phyloP scores from a whole-genome alignment of 371 early-diverging fungal genomes.

The Saksenaea oblongispora region DNA sequence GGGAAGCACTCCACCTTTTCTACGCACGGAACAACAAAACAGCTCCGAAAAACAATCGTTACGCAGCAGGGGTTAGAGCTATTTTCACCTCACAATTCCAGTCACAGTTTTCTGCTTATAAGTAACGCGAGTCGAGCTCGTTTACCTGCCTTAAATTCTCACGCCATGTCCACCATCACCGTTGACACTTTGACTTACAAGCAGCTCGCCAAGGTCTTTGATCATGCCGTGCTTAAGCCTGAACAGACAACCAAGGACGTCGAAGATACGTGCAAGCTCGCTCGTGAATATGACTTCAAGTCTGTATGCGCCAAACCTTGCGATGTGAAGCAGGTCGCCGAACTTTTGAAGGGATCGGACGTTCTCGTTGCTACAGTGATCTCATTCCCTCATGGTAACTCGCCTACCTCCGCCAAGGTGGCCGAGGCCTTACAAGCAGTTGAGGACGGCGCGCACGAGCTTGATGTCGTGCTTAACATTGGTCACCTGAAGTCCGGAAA shows the following conservation, averaged over 20 bases:
- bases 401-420: constrained; percentile 56
- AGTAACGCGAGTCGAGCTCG: neutral
- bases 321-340: constrained; percentile 58
- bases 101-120: constrained; percentile 3
- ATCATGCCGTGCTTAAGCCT: constrained; percentile 65
- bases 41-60: too few relatives aligned
- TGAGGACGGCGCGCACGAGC: constrained; percentile 62
- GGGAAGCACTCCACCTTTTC: too few relatives aligned
- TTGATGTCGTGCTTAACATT: constrained; percentile 70
- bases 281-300: constrained; percentile 53
- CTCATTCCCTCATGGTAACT: constrained; percentile 69
- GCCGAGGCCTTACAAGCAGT: constrained; percentile 59
- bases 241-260: constrained; percentile 64
- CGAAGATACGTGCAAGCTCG: constrained; percentile 54
- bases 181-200: constrained; percentile 53
- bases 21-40: too few relatives aligned
- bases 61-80: too few relatives aligned
- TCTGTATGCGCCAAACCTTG: constrained; percentile 72
- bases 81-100: neutral
- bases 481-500: constrained; percentile 58
- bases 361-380: constrained; percentile 69
- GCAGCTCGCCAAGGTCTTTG: constrained; percentile 61
- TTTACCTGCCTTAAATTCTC: neutral
- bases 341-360: constrained; percentile 40
- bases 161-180: constrained; percentile 37